Evolutionary conservation across 495 filamentous ascomycete species (phyloP), one percentile per base, ranked within the genome.

Genomic region (Oidiodendron maius): DNA sequence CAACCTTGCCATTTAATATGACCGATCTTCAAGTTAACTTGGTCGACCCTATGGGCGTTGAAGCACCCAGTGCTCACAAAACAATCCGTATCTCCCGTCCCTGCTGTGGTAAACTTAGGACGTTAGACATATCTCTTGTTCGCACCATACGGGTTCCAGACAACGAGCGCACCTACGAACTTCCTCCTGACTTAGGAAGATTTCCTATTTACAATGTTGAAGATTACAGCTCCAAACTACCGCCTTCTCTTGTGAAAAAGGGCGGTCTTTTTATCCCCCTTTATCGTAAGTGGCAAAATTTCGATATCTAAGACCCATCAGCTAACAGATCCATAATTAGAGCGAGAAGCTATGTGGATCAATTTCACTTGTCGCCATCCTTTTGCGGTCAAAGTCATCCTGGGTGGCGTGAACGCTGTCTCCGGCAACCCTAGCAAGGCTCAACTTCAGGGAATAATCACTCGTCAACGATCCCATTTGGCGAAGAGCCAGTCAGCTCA

Each of bases 271-370:
- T 76, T 49, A 51, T 76, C 1, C 65, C 64, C 3, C 68, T 71
- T 53, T 67, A 68, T 40, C 64, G 51, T 57, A 45, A 18, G 49
- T 56, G 5, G 5, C 5, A 30, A 30, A 5, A 5, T 25, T 4
- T 21, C 40, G 40, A 16, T 26, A 52, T 6, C 10, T 3, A 39
- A 30, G 17, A 6, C 12, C 32, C 1, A 6, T 8, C 13, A 13
- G 13, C 24, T 21, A 15, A 3, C 10, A 11, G 17, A 21, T 11
- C 17, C 16, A 28, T 3, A 30, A 39, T 22, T 18, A 56, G 52
- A 70, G 49, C 64, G 60, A 17, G 71, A 75, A 44, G 71, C 71
- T 0, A 66, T 74, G 64, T 72, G 70, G 70, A 64, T 77, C 48
- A 55, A 58, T 0, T 69, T 76, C 43, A 4, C 20, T 0, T 46